Percentiles rank a stretch among this genome's conserved stretches.
phyloP scores from a whole-genome alignment of 352 stramenopile species.

The Pythium dissotocum region DNA sequence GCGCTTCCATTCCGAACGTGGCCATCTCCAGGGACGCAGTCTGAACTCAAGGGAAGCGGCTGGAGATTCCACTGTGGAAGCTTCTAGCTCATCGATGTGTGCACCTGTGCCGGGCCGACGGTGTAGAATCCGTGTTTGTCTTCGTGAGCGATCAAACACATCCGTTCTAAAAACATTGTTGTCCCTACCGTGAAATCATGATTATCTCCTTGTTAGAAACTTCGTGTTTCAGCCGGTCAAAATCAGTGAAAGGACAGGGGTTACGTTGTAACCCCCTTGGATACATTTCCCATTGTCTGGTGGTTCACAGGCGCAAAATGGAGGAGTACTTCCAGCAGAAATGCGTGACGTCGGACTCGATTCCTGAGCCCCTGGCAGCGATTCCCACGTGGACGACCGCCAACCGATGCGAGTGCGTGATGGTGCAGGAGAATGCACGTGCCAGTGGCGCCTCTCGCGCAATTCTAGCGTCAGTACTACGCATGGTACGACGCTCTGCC shows the following conservation, averaged over 20 bases:
- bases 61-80: too few species aligned
- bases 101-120: neutral
- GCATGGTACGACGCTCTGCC: slow-evolving; percentile 28
- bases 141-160: too few species aligned
- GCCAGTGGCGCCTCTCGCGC: slow-evolving; percentile 53
- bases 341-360: slow-evolving; percentile 58
- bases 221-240: neutral
- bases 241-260: neutral
- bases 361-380: slow-evolving; percentile 1
- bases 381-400: slow-evolving; percentile 33
- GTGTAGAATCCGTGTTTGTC: too few species aligned
- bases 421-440: slow-evolving; percentile 67
- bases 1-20: too few species aligned
- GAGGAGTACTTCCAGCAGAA: slow-evolving; percentile 66
- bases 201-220: neutral
- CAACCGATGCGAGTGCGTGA: slow-evolving; percentile 49
- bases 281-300: neutral
- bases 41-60: too few species aligned
- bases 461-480: slow-evolving; percentile 50
- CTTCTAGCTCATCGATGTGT: neutral
- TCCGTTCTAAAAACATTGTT: neutral
- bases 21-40: too few species aligned
- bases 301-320: slow-evolving; percentile 33
- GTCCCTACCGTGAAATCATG: neutral
- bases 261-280: neutral